Conservation (phyloP, 1,139 yeast species). For the Pneumocystis oryctolagi region DNA sequence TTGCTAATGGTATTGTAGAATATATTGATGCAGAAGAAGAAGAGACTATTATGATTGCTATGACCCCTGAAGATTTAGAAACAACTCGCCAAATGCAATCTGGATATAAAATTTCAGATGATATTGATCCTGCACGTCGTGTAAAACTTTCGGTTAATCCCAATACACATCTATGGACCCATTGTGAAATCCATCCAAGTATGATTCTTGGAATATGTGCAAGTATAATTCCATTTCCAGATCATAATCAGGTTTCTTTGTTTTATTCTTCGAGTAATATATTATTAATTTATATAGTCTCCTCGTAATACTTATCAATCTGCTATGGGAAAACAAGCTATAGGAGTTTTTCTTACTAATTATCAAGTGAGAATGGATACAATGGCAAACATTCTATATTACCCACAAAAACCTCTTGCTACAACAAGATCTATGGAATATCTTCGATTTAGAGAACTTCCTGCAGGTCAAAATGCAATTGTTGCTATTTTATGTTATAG, state of each 20-base stretch:
- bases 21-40: conserved; percentile 96
- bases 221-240: conserved; percentile 97
- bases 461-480: conserved; percentile 98
- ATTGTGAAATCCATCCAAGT: conserved; percentile 97
- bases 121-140: conserved; percentile 69
- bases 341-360: conserved; percentile 98
- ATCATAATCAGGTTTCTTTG: conserved; percentile 50
- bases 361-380: conserved; percentile 97
- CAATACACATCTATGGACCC: conserved; percentile 79
- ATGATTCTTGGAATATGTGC: conserved; percentile 99
- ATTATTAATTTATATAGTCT: conserved; percentile 33
- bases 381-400: conserved; percentile 92
- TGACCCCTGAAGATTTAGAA: conserved; percentile 94
- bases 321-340: conserved; percentile 99
- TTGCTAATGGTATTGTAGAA: conserved; percentile 77
- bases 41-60: conserved; percentile 94
- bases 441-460: conserved; percentile 89
- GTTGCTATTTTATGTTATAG: conserved; percentile 97
- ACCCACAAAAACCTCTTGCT: conserved; percentile 98
- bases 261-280: background rate
- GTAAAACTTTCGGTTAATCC: conserved; percentile 55
- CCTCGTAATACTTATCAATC: conserved; percentile 99
- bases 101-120: conserved; percentile 33
- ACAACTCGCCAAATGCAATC: conserved; percentile 44
- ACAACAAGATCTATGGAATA: conserved; percentile 98